Evolutionary conservation across 163 green algal species (phyloP), one percentile per base, ranked within the genome.

Genomic region (Chloroidium sp.): DNA sequence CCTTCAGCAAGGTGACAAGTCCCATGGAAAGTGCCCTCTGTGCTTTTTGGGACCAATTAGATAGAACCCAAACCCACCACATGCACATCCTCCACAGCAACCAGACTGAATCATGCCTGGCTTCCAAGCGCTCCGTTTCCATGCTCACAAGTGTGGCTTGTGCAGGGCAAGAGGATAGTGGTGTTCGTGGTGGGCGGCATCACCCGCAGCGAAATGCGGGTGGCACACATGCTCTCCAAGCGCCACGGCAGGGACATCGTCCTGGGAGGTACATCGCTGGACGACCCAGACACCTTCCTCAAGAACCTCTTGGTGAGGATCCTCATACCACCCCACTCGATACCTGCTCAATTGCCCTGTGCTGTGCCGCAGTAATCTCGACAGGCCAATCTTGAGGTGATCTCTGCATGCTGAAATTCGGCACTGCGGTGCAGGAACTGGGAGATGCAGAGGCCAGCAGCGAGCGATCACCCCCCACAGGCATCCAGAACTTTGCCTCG

Each of bases 101-200:
- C 60, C 4, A 3, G 58, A 59, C n/a, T 2, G 76, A 36, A 8
- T 58, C 72, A 76, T 60, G 72, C 10, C 10, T 4, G 36, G 58
- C 4, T 74, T 14, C 36, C 36, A 36, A 36, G 36, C 36, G 36
- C 36, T 36, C 36, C 36, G 36, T 36, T 36, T 36, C 14, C 2
- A 14, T 58, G 59, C 57, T 59, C 77, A 14, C 59, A 59, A 62
- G 12, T 36, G 36, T 36, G 36, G 36, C 64, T 6, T 6, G 8
- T 79, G 57, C 75, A 87, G 78, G 87, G 85, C 2, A 85, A 86
- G 72, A 86, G 91, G 4, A 80, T 98, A 69, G 81, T 98, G 62
- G 86, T 95, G 13, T 97, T 97, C 85, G 86, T 97, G 4, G 80
- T 97, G 2, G 94, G 94, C 4, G 94, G 94, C n/a, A 85, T 95